phyloP scores from a whole-genome alignment of 2,329 filamentous ascomycete genomes.

The Tolypocladium tropicale region DNA sequence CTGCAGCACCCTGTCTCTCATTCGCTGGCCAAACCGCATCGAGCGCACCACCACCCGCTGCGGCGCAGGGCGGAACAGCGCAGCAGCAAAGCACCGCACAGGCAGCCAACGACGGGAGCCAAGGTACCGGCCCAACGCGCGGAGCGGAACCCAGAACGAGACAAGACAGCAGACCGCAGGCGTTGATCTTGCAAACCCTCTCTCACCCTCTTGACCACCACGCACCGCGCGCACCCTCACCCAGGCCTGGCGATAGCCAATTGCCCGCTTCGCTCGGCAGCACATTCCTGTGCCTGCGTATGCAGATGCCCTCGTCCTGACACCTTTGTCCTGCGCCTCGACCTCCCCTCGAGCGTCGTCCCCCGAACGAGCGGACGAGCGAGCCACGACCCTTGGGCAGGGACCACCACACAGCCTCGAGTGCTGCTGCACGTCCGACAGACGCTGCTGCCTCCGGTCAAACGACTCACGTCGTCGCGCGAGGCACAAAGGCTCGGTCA shows the following conservation, averaged over 20 bases:
- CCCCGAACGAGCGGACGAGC: background rate
- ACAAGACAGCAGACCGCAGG: background rate
- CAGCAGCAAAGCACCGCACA: background rate
- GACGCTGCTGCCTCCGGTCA: background rate
- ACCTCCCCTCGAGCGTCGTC: background rate
- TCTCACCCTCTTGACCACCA: background rate
- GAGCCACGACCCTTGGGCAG: conserved; percentile 1
- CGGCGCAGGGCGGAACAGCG: background rate
- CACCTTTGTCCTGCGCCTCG: background rate
- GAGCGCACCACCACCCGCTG: background rate
- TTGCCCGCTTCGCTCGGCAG: background rate
- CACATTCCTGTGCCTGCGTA: background rate
- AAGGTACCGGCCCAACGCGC: background rate
- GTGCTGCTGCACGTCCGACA: background rate
- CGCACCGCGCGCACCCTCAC: background rate
- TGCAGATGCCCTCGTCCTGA: background rate
- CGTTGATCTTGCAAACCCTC: background rate
- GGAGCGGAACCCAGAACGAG: background rate
- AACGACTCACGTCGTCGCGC: background rate
- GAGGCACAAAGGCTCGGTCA: background rate
- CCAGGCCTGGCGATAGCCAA: background rate
- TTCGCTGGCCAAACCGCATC: background rate
- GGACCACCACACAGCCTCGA: conserved; percentile 1
- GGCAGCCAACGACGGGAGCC: background rate
- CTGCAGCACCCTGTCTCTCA: background rate